Evolutionary conservation across 2,329 filamentous ascomycete genomes (phyloP), one percentile per base, ranked within the genome.

Genomic region (Fulvia fulva): DNA sequence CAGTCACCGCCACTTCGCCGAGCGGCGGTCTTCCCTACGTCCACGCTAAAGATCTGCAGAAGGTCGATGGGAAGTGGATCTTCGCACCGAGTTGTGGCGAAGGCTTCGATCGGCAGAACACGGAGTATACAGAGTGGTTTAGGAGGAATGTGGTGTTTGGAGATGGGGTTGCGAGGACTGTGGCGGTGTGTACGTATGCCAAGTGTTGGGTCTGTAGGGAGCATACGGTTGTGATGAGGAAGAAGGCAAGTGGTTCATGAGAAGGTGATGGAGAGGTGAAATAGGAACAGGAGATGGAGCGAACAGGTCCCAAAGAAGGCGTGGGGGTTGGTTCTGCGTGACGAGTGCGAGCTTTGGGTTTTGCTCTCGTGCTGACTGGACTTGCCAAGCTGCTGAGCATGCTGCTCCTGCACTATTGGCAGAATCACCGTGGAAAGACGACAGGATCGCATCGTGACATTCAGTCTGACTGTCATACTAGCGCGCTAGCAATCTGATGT

Each of bases 131-230:
- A 9, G 14, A 50, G 28, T 49, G 26, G 26, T 55, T 47, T 23
- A 44, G 41, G 16, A 12, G 53, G 53, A 55, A 55, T 49, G 30
- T 55, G 8, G 30, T 30, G n/a, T 50, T 34, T 22, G 45, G 21
- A 5, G 53, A 55, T 37, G 53, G 53, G 4, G 34, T 25, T 14
- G 9, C 25, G 19, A 49, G 53, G 53, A 50, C 49, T 34, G 32
- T 45, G 45, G 53, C 47, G 30, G 44, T 49, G 2, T 55, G 53
- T 43, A 49, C 34, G 11, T 55, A 50, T 43, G 26, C 45, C 5
- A 41, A 50, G 45, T 55, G 53, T 26, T 2, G 23, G 21, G 44
- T 55, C 9, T 55, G 53, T 25, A 22, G 26, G 25, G 30, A 14
- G 28, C 44, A 46, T n/a, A 37, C 44, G 44, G 12, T 28, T n/a